Evolutionary conservation across 441 rosid genomes (phyloP).

Genomic region (Croton setiger): DNA sequence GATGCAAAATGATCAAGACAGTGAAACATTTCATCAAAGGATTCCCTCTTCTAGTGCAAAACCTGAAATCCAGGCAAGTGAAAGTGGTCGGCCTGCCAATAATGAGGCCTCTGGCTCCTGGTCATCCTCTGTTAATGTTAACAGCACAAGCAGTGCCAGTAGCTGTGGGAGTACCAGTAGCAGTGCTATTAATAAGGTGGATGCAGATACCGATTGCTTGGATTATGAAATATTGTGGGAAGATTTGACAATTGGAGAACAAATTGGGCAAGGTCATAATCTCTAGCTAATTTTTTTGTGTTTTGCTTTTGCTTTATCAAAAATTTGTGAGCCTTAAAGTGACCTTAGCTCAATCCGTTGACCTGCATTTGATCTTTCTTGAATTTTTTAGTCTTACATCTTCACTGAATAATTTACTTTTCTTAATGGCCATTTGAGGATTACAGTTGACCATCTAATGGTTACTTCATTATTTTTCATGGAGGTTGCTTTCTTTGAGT

Average conservation of each 20-base stretch:
- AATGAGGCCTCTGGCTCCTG: constrained; percentile 76
- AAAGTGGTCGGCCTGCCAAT: constrained; percentile 40
- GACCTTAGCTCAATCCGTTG: constrained; percentile 1
- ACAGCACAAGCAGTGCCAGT: constrained; percentile 85
- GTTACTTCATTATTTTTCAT: not conserved
- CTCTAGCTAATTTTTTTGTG: constrained; percentile 13
- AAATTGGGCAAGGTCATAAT: constrained; percentile 84
- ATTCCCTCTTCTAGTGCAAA: constrained; percentile 36
- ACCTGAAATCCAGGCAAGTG: constrained; percentile 45
- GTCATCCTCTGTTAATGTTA: constrained; percentile 72
- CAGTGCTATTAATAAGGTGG: constrained; percentile 64
- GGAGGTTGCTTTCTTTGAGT: not conserved
- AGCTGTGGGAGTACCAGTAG: constrained; percentile 90
- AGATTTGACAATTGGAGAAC: constrained; percentile 77
- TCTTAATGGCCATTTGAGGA: not conserved
- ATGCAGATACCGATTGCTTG: constrained; percentile 62
- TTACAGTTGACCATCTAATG: not conserved
- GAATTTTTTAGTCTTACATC: not conserved
- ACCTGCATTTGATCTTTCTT: constrained; percentile 8
- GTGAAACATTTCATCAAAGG: constrained; percentile 40
- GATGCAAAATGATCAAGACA: constrained; percentile 55
- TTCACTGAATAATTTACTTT: not conserved
- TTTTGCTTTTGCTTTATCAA: constrained; percentile 4
- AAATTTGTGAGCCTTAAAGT: not conserved
- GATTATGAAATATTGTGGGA: constrained; percentile 93